Evolutionary conservation across 768 basidiomycete genomes (phyloP).

Genomic region (Solioccasus polychromus): DNA sequence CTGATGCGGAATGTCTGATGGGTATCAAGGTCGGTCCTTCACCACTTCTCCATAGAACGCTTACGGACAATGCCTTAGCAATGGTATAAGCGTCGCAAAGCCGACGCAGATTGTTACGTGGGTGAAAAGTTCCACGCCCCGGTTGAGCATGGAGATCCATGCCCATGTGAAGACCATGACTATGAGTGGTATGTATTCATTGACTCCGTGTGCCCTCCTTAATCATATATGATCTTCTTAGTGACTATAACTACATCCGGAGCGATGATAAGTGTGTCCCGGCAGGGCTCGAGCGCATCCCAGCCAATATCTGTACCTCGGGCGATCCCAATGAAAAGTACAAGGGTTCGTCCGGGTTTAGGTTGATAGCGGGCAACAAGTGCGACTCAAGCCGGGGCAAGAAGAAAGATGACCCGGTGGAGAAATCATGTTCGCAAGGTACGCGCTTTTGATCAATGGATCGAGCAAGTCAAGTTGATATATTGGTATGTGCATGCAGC

Average conservation of each 20-base stretch:
- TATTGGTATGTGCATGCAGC: slow-evolving; percentile 40
- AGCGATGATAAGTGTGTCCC: slow-evolving; percentile 75
- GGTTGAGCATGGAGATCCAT: slow-evolving; percentile 76
- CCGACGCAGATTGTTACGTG: slow-evolving; percentile 82
- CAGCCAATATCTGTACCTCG: slow-evolving; percentile 62
- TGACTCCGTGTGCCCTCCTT: not conserved
- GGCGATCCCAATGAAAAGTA: slow-evolving; percentile 58
- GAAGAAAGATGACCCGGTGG: slow-evolving; percentile 63
- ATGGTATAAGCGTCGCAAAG: slow-evolving; percentile 88
- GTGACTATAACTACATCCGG: slow-evolving; percentile 87
- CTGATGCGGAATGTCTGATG: slow-evolving; percentile 80
- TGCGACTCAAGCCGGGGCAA: slow-evolving; percentile 60
- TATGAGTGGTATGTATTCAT: slow-evolving; percentile 77
- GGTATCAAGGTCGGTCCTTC: slow-evolving; percentile 74
- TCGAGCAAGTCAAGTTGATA: not conserved
- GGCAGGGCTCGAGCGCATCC: slow-evolving; percentile 85
- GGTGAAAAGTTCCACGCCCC: slow-evolving; percentile 89
- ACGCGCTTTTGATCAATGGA: not conserved
- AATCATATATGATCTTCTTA: slow-evolving; percentile 26
- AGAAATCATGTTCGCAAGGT: slow-evolving; percentile 82
- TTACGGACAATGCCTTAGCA: slow-evolving; percentile 50
- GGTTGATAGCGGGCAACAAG: slow-evolving; percentile 89
- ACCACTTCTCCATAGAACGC: not conserved
- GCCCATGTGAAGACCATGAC: slow-evolving; percentile 81
- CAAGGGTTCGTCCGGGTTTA: slow-evolving; percentile 86